phyloP scores from a whole-genome alignment of 176 grass and related monocot genomes.

The Rhynchospora pubera region DNA sequence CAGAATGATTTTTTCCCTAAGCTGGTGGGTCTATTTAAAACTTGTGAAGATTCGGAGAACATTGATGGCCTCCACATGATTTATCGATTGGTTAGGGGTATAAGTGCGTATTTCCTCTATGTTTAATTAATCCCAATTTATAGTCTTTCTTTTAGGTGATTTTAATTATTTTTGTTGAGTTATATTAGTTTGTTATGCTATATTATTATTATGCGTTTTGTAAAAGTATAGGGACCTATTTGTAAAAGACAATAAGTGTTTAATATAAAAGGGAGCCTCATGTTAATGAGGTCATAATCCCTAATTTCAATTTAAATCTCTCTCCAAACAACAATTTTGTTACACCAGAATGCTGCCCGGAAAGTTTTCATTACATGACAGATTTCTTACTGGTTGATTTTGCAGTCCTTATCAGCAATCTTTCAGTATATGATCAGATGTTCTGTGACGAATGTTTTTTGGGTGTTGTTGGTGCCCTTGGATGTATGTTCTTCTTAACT shows the following conservation, averaged over 20 bases:
- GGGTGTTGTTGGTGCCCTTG: slow-evolving; percentile 73
- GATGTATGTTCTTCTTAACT: slow-evolving; percentile 45
- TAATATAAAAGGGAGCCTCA: no score
- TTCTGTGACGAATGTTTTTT: slow-evolving; percentile 72
- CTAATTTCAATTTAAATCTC: no score
- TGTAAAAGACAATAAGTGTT: no score
- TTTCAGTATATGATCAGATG: slow-evolving; percentile 59
- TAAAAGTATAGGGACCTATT: no score
- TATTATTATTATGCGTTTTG: no score
- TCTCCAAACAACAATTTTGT: no score
- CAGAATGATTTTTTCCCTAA: slow-evolving; percentile 82
- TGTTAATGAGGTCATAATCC: no score
- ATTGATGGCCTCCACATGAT: slow-evolving; percentile 64
- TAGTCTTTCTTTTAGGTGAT: not conserved
- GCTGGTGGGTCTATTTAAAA: slow-evolving; percentile 62
- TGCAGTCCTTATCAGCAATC: slow-evolving; percentile 71
- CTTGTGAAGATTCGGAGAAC: slow-evolving; percentile 51
- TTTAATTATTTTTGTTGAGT: not conserved
- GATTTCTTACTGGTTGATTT: slow-evolving; percentile 25
- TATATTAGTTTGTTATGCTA: no score
- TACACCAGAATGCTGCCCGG: no score
- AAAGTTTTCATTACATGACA: not conserved
- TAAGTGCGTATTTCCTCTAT: slow-evolving; percentile 48
- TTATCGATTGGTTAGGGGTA: slow-evolving; percentile 74
- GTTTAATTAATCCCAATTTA: slow-evolving; percentile 5